These are phyloP conservation scores for Coniochaeta pulveracea DNA, from an alignment of 2,329 filamentous ascomycete species.

Conservation along the genomic window DNA sequence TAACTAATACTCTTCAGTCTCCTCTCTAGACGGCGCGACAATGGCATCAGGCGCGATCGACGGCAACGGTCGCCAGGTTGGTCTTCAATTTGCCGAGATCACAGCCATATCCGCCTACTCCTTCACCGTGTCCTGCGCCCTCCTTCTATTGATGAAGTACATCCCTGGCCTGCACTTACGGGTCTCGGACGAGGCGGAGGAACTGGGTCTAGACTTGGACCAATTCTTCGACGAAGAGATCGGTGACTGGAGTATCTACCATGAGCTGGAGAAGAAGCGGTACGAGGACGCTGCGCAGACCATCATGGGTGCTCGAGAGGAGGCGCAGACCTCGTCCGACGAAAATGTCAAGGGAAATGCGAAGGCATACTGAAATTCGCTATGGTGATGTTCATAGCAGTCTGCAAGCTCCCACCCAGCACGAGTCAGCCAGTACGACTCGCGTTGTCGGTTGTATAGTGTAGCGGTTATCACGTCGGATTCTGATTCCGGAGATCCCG, in stretches of 20 bases:
- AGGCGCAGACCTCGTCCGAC: conserved; percentile 1
- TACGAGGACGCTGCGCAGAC: conserved; percentile 4
- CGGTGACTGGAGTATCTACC: conserved; percentile 5
- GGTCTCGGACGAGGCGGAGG: conserved; percentile 41
- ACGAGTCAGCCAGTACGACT: too few species aligned
- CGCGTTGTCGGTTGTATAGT: too few species aligned
- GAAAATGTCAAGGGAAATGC: too few species aligned
- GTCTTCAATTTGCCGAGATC: conserved; percentile 45
- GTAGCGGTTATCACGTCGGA: too few species aligned
- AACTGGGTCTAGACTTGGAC: conserved; percentile 37
- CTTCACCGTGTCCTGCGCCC: conserved; percentile 36
- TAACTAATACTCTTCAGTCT: conserved; percentile 7
- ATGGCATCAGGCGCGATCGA: conserved; percentile 32
- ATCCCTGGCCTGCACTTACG: conserved; percentile 46
- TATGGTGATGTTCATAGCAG: too few species aligned
- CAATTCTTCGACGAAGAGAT: conserved; percentile 34
- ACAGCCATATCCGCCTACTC: conserved; percentile 42
- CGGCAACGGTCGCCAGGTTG: conserved; percentile 41
- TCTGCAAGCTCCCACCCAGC: too few species aligned
- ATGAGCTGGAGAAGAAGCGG: conserved; percentile 10
- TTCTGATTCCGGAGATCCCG: too few species aligned
- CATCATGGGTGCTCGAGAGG: conserved; percentile 1
- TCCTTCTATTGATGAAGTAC: conserved; percentile 44
- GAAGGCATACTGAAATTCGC: too few species aligned
- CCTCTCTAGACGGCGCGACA: conserved; percentile 35